These are phyloP conservation scores for Cladosporium sphaerospermum DNA, from an alignment of 2,329 filamentous ascomycete species.

Conservation along the genomic window DNA sequence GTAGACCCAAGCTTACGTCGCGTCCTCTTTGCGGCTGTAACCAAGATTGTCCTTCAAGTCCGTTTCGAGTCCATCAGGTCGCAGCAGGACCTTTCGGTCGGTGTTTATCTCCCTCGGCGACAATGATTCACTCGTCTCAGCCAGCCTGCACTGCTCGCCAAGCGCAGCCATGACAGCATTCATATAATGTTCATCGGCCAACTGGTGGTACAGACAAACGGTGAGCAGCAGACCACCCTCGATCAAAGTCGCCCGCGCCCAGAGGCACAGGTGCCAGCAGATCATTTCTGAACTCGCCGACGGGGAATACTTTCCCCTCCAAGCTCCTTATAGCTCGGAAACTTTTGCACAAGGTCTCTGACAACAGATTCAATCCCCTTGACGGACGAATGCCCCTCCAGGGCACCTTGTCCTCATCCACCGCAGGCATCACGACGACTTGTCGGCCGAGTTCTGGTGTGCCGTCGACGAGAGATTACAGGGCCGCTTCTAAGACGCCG, in stretches of 20 bases:
- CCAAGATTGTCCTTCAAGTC: conserved; percentile 16
- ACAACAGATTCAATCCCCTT: conserved; percentile 15
- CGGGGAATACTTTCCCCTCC: conserved; percentile 14
- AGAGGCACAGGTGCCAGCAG: conserved; percentile 17
- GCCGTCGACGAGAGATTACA: conserved; percentile 18
- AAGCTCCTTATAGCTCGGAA: conserved; percentile 14
- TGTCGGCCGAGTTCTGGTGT: conserved; percentile 18
- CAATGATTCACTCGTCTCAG: conserved; percentile 12
- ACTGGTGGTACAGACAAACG: conserved; percentile 18
- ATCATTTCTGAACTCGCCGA: conserved; percentile 16
- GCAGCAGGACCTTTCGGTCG: conserved; percentile 13
- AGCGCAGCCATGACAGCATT: conserved; percentile 18
- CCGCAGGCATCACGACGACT: conserved; percentile 13
- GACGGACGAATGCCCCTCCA: conserved; percentile 15
- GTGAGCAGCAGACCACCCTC: conserved; percentile 17
- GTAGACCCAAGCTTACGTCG: conserved; percentile 17
- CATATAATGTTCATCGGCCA: conserved; percentile 20
- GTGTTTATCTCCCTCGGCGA: conserved; percentile 13
- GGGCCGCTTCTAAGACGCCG: conserved; percentile 12
- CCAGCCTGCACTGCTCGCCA: conserved; percentile 16
- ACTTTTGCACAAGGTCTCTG: conserved; percentile 15
- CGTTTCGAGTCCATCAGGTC: conserved; percentile 7
- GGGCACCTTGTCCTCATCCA: conserved; percentile 12
- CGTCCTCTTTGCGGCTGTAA: conserved; percentile 13
- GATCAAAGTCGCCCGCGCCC: conserved; percentile 17